Conservation (phyloP, 2,329 filamentous ascomycete genomes). For the Penicillium polonicum region DNA sequence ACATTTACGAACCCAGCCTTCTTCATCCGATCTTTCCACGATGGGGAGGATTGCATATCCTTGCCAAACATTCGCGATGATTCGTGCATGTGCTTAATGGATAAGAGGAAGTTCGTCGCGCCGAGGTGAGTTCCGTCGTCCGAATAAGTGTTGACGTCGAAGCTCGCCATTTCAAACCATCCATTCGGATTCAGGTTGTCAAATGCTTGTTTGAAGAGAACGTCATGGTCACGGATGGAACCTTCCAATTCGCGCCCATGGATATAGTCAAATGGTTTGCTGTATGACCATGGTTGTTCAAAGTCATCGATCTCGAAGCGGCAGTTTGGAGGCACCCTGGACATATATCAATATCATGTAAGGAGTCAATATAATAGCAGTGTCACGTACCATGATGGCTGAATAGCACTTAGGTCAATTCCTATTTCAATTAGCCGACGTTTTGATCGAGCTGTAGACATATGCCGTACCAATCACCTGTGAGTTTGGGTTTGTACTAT, state of each 20-base stretch:
- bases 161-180: conserved; percentile 52
- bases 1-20: conserved; percentile 57
- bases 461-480: conserved; percentile 31
- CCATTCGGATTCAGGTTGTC: conserved; percentile 29
- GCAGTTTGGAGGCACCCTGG: conserved; percentile 36
- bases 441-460: neutral
- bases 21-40: conserved; percentile 46
- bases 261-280: conserved; percentile 32
- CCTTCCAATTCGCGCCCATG: conserved; percentile 35
- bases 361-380: neutral
- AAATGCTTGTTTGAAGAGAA: conserved; percentile 28
- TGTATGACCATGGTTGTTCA: conserved; percentile 32
- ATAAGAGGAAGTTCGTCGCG: conserved; percentile 26
- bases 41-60: conserved; percentile 30
- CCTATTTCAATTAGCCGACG: conserved; percentile 18
- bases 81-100: conserved; percentile 31
- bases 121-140: conserved; percentile 33
- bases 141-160: conserved; percentile 93
- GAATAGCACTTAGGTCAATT: conserved; percentile 35
- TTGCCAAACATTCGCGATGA: conserved; percentile 36
- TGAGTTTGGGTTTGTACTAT: conserved; percentile 28
- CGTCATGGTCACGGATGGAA: conserved; percentile 28
- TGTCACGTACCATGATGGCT: conserved; percentile 29
- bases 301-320: conserved; percentile 37
- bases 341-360: neutral